Evolutionary conservation across 176 grass and related monocot species (phyloP).

Genomic region (Panicum miliaceum): DNA sequence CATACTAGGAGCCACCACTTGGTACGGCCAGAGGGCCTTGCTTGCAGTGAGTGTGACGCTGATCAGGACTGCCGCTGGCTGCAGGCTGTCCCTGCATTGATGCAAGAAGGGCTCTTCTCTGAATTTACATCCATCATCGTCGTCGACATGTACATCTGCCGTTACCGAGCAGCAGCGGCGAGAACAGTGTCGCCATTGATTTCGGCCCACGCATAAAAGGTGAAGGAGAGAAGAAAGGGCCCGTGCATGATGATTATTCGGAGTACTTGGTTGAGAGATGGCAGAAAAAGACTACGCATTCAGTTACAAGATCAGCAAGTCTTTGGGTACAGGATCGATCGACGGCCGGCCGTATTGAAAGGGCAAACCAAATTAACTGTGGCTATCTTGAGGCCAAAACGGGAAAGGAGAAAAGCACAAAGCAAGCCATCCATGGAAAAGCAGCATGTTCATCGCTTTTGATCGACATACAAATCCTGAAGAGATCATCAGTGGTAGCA

Average conservation of each 20-base stretch:
- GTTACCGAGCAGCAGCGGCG: not conserved
- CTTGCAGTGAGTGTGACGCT: conserved; percentile 10
- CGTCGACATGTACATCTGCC: conserved; percentile 17
- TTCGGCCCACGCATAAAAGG: conserved; percentile 3
- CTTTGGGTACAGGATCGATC: not conserved
- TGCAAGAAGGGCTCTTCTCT: conserved; percentile 3
- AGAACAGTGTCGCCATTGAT: conserved; percentile 44
- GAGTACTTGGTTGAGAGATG: conserved; percentile 17
- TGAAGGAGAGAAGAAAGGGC: not conserved
- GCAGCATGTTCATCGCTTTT: conserved; percentile 3
- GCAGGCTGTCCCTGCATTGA: not conserved
- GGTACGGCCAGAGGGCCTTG: not conserved
- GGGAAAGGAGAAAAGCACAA: conserved; percentile 19
- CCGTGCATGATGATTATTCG: not conserved
- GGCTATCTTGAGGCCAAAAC: not conserved
- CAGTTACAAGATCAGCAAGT: not conserved
- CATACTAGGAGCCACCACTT: not conserved
- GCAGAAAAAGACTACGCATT: not conserved
- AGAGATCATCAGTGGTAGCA: not conserved
- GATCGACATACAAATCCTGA: conserved; percentile 4
- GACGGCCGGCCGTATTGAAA: not conserved
- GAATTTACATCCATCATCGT: not conserved
- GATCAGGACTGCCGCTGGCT: not conserved
- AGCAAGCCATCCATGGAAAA: conserved; percentile 24
- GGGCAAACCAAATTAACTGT: not conserved